Conservation (phyloP, 2,329 filamentous ascomycete species). For the Pezicula carpinea region DNA sequence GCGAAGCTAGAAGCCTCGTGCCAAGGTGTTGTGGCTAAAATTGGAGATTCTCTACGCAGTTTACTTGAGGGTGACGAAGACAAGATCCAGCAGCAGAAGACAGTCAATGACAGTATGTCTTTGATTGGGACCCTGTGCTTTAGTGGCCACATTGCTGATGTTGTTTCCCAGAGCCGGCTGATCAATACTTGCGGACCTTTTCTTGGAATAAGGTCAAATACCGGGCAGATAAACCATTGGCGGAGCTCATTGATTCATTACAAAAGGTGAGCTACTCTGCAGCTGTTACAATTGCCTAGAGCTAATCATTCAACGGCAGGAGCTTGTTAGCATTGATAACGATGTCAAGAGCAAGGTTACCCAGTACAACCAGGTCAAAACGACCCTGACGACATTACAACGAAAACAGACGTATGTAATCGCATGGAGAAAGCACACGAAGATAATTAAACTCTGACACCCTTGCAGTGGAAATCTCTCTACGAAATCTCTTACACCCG, state of each 20-base stretch:
- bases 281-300: background rate
- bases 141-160: background rate
- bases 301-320: conserved; percentile 43
- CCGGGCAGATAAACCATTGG: conserved; percentile 82
- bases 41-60: conserved; percentile 37
- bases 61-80: conserved; percentile 30
- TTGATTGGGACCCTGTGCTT: background rate
- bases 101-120: conserved; percentile 79
- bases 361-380: conserved; percentile 90
- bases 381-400: conserved; percentile 74
- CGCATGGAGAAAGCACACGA: background rate
- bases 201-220: conserved; percentile 98
- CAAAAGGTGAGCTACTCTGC: conserved; percentile 62
- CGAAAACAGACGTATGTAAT: conserved; percentile 75
- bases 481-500: conserved; percentile 86
- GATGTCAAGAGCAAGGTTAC: conserved; percentile 92
- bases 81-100: conserved; percentile 70
- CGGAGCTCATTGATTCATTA: conserved; percentile 79
- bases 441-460: conserved; percentile 10
- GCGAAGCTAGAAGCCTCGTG: conserved; percentile 80
- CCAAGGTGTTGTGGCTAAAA: conserved; percentile 79
- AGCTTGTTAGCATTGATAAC: conserved; percentile 87
- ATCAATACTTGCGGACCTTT: conserved; percentile 85
- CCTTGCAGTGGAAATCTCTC: conserved; percentile 75
- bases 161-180: conserved; percentile 73